These are phyloP conservation scores for Lupinus albus DNA, from an alignment of 306 rosid species.

Conservation along the genomic window DNA sequence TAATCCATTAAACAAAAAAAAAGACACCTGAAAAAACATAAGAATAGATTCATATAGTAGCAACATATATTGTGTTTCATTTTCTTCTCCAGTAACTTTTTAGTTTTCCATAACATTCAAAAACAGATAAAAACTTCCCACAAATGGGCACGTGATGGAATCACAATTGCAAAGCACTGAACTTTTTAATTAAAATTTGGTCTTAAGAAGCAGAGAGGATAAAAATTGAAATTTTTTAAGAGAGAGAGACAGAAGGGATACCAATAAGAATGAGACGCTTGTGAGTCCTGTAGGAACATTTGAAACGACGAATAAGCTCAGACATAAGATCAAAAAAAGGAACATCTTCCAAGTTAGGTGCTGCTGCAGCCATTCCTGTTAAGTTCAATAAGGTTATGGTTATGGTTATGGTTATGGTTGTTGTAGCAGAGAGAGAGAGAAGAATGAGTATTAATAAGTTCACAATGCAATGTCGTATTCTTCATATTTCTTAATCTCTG, in stretches of 20 bases:
- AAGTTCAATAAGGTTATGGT: not conserved
- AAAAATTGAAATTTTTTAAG: conserved; percentile 39
- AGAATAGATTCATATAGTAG: too few species aligned
- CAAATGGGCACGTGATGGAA: not conserved
- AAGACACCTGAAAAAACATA: too few species aligned
- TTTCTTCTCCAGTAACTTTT: too few species aligned
- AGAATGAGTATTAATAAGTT: not conserved
- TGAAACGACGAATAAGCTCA: conserved; percentile 88
- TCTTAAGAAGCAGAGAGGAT: conserved; percentile 42
- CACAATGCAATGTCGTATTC: not conserved
- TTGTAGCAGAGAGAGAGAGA: conserved; percentile 18
- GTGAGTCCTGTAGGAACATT: conserved; percentile 84
- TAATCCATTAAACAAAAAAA: too few species aligned
- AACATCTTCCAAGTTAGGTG: conserved; percentile 73
- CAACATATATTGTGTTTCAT: too few species aligned
- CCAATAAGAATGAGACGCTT: conserved; percentile 95
- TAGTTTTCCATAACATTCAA: too few species aligned
- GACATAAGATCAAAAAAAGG: conserved; percentile 83
- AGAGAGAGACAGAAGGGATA: conserved; percentile 1
- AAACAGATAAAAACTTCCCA: not conserved
- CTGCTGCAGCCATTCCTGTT: conserved; percentile 37
- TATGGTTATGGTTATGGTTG: conserved; percentile 42
- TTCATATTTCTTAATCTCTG: not conserved
- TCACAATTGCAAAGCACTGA: conserved; percentile 22
- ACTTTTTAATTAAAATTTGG: conserved; percentile 36